Conservation (phyloP, 768 basidiomycete species). For the Mycena sanguinolenta region DNA sequence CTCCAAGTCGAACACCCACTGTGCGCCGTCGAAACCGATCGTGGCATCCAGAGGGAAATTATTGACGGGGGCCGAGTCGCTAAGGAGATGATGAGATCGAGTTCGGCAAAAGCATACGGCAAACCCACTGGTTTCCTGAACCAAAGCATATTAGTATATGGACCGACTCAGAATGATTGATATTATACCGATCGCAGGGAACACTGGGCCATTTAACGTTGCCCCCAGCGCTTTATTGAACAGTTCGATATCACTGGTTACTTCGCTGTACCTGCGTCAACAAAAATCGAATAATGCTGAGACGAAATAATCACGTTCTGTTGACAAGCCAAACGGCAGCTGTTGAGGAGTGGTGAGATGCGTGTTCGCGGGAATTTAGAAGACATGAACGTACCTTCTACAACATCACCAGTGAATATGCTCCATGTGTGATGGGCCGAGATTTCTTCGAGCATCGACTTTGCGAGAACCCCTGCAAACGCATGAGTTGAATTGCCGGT, state of each 20-base stretch:
- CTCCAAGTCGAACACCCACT: slow-evolving; percentile 72
- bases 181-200: slow-evolving; percentile 61
- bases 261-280: slow-evolving; percentile 48
- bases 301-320: slow-evolving; percentile 47
- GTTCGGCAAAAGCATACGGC: not conserved
- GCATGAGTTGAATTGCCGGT: not conserved
- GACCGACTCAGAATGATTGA: not conserved
- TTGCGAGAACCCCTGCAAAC: slow-evolving; percentile 50
- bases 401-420: slow-evolving; percentile 76
- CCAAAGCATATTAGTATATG: slow-evolving; percentile 1
- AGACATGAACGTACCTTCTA: slow-evolving; percentile 58
- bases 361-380: too few species aligned
- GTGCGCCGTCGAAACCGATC: slow-evolving; percentile 48
- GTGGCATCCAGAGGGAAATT: slow-evolving; percentile 66
- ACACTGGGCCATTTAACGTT: slow-evolving; percentile 58
- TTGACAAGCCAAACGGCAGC: slow-evolving; percentile 66
- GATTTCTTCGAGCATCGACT: slow-evolving; percentile 64
- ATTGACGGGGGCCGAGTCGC: slow-evolving; percentile 72
- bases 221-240: slow-evolving; percentile 62
- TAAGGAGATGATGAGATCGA: slow-evolving; percentile 37
- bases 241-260: slow-evolving; percentile 57
- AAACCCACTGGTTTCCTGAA: slow-evolving; percentile 64
- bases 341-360: slow-evolving; percentile 35
- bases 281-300: not conserved
- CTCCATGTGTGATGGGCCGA: slow-evolving; percentile 58